Conservation (phyloP, 495 filamentous ascomycete genomes). For the Podospora tetraspora region DNA sequence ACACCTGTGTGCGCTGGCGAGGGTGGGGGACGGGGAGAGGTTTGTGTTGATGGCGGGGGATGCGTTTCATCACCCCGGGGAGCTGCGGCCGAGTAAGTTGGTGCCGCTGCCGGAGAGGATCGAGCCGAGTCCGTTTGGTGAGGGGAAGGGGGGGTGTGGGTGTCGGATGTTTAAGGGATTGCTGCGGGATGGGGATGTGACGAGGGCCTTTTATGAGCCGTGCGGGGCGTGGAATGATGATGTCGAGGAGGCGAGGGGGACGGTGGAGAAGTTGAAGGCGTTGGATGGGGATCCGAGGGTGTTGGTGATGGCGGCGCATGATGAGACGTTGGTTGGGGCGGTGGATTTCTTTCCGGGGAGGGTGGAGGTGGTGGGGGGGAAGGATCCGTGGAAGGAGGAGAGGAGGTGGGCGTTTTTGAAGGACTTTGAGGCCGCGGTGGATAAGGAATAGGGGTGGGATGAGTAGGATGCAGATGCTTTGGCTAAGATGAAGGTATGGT, state of each 20-base stretch:
- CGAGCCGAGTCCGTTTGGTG: slow-evolving; percentile 29
- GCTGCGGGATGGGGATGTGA: slow-evolving; percentile 19
- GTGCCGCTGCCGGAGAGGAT: slow-evolving; percentile 42
- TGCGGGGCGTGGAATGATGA: slow-evolving; percentile 21
- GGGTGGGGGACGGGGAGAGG: slow-evolving; percentile 30
- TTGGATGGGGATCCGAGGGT: slow-evolving; percentile 46
- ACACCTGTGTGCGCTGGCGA: slow-evolving; percentile 49
- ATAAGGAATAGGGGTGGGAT: not conserved
- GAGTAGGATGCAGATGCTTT: not conserved
- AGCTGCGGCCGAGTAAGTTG: slow-evolving; percentile 45
- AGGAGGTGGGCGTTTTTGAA: slow-evolving; percentile 48
- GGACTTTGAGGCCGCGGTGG: slow-evolving; percentile 33
- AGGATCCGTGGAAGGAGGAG: slow-evolving; percentile 42
- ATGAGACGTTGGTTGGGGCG: slow-evolving; percentile 35
- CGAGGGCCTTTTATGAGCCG: slow-evolving; percentile 34
- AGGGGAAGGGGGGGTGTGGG: slow-evolving; percentile 24
- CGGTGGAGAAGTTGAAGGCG: slow-evolving; percentile 38
- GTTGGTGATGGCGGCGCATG: slow-evolving; percentile 49
- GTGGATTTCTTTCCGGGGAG: slow-evolving; percentile 46
- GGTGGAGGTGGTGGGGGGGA: slow-evolving; percentile 44
- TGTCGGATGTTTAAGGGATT: slow-evolving; percentile 35
- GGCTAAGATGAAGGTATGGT: not conserved
- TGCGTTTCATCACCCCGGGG: slow-evolving; percentile 44
- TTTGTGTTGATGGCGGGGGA: slow-evolving; percentile 55
- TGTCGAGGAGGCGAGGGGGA: slow-evolving; percentile 25